phyloP scores from a whole-genome alignment of 495 filamentous ascomycete genomes.

The Jackrogersella minutella region DNA sequence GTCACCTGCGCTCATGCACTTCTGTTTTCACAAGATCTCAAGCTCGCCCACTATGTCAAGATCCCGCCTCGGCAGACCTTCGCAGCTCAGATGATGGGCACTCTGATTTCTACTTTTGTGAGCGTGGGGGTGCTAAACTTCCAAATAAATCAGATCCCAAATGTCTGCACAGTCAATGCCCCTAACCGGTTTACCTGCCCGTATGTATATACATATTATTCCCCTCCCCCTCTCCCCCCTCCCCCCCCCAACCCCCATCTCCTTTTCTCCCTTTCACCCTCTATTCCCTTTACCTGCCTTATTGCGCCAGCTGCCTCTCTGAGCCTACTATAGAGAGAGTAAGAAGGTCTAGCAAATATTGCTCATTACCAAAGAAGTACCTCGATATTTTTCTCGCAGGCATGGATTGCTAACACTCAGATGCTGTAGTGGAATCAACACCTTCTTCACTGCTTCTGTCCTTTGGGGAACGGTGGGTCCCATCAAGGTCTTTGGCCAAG shows the following conservation, averaged over 20 bases:
- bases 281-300: no score
- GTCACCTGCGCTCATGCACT: conserved; percentile 53
- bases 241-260: background rate
- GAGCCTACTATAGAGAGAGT: background rate
- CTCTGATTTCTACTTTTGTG: conserved; percentile 51
- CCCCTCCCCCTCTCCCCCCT: no score
- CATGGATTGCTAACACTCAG: background rate
- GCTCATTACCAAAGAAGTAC: background rate
- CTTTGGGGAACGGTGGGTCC: conserved; percentile 57
- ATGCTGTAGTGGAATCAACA: conserved; percentile 43
- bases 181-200: conserved; percentile 53
- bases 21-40: conserved; percentile 51
- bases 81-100: conserved; percentile 54
- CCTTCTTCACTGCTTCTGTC: conserved; percentile 55
- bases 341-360: background rate
- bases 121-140: conserved; percentile 52
- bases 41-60: conserved; percentile 57
- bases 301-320: background rate
- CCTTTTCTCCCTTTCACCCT: background rate
- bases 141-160: conserved; percentile 48
- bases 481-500: conserved; percentile 51
- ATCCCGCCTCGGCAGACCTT: conserved; percentile 55
- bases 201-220: conserved; percentile 7
- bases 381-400: background rate
- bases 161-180: conserved; percentile 51